Evolutionary conservation across 345 rosid genomes (phyloP), one percentile per base, ranked within the genome.

Genomic region (Nasturtium officinale): DNA sequence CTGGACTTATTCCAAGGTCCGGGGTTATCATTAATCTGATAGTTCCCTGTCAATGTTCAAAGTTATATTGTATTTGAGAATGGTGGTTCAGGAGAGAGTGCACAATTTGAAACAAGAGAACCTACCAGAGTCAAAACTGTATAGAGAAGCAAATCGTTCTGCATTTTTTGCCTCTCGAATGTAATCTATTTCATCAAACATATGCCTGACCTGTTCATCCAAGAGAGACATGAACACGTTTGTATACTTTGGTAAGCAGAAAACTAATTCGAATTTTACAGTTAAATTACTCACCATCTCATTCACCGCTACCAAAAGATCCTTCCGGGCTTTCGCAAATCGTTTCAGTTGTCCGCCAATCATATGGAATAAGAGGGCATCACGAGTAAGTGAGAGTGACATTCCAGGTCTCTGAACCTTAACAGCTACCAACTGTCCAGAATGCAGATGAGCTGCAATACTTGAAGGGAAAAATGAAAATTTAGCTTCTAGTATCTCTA

Each of bases 391-490:
- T 17, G 74, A 61, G 68, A 81, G 83, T 26, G 83, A 77, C 91
- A 91, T 89, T 45, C 97, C 99, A 74, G 97, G 99, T 78, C 99
- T 89, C 84, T 91, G 96, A 75, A 95, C 99, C 77, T 95, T 91
- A 73, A 95, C 96, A 69, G 97, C 97, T 77, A 95, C 97, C 69
- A 95, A 85, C 81, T 90, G 96, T 77, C 97, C 99, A 79, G 97
- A 85, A 84, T 81, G 96, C 84, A 95, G 83, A 76, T 90, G 99
- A 84, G 96, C 97, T 95, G 92, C 88, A 89, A 82, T 65, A 81
- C 85, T 85, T 85, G 83, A 69, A 78, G 76, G 48, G 69, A 47
- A 70, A 56, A 46, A 40, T 51, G 67, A 73, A 71, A 28, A 48
- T 64, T 80, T 60, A 80, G 64, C 77, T 75, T 67, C 57, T 47